phyloP scores from a whole-genome alignment of 2,329 filamentous ascomycete species.

The Ceratocystis albifundus region DNA sequence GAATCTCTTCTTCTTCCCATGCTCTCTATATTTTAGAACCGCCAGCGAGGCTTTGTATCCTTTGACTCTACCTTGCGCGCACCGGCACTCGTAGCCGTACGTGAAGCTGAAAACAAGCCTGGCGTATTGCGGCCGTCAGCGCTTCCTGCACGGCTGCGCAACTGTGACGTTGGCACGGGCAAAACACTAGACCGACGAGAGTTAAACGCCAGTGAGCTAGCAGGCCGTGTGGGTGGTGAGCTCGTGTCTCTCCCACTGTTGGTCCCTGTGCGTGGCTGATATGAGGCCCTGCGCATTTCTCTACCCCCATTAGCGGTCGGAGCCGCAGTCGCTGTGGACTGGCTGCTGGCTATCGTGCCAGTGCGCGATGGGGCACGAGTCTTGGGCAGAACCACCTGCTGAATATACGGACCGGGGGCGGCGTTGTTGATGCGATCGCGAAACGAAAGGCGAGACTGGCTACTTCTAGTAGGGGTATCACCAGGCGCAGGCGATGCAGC shows the following conservation, averaged over 20 bases:
- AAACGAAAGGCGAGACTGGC: conserved; percentile 40
- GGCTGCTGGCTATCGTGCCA: conserved; percentile 22
- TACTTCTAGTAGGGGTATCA: conserved; percentile 37
- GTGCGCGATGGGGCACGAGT: conserved; percentile 36
- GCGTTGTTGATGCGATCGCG: conserved; percentile 41
- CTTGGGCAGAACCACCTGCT: conserved; percentile 37
- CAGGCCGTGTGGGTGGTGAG: conserved; percentile 34
- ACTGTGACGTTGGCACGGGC: conserved; percentile 35
- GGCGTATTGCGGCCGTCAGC: conserved; percentile 39
- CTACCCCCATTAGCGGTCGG: not conserved
- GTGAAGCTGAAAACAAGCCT: conserved; percentile 37
- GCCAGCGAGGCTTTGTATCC: conserved; percentile 42
- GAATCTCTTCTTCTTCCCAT: not conserved
- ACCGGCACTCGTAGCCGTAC: conserved; percentile 35
- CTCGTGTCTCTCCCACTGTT: not conserved
- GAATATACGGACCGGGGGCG: conserved; percentile 38
- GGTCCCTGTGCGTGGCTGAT: conserved; percentile 36
- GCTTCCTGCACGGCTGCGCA: conserved; percentile 26
- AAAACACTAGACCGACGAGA: conserved; percentile 43
- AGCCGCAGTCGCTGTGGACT: not conserved
- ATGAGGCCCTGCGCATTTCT: conserved; percentile 40
- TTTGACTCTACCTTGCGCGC: conserved; percentile 28
- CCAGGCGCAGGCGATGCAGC: conserved; percentile 39
- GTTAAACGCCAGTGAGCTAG: conserved; percentile 43
- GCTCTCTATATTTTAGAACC: conserved; percentile 28